Evolutionary conservation across 1,284 basidiomycete species (phyloP), one percentile per base, ranked within the genome.

Genomic region (Trichosporon faecale): DNA sequence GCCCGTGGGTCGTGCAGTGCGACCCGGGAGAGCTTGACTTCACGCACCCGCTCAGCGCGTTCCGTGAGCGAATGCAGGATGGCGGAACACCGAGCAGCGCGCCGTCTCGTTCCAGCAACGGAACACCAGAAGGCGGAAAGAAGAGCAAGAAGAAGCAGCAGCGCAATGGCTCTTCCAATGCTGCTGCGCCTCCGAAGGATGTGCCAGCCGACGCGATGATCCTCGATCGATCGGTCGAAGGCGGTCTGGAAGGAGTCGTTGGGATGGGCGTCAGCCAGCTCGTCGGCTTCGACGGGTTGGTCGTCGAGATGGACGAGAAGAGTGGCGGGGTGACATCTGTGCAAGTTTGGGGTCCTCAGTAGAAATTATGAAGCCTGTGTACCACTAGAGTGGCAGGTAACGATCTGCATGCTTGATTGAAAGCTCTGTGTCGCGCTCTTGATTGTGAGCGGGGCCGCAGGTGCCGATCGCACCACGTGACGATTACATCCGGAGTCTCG

Each of bases 171-270:
- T 29, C 25, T 4, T 23, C 33, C 33, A 9, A 33, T 29, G 16
- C 33, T 12, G 33, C 52, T 12, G 49, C 27, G n/a, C 57, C 70
- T 89, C 91, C 68, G 89, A 91, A 31, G 29, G 66, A 71, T 49
- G 74, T 52, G 12, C 60, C 46, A 79, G 23, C 60, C 8, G 75
- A 79, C 27, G 91, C 91, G 0, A 95, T 95, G 93, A 85, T 89
- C 33, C 87, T 94, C n/a, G 91, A 95, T 80, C 87, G 93, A 66
- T 90, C 91, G 3, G 91, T 91, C 72, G 91, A 94, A 66, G 78
- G 78, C 27, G 91, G 94, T 66, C 85, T 88, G 46, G 80, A 79
- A 11, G 79, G 77, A 9, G 76, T 81, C 0, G 69, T 74, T 9
- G 67, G 73, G 18, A 64, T 80, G 35, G 72, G 70, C 61, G 65